Evolutionary conservation across 441 rosid species (phyloP).

Genomic region (Corymbia citriodora): DNA sequence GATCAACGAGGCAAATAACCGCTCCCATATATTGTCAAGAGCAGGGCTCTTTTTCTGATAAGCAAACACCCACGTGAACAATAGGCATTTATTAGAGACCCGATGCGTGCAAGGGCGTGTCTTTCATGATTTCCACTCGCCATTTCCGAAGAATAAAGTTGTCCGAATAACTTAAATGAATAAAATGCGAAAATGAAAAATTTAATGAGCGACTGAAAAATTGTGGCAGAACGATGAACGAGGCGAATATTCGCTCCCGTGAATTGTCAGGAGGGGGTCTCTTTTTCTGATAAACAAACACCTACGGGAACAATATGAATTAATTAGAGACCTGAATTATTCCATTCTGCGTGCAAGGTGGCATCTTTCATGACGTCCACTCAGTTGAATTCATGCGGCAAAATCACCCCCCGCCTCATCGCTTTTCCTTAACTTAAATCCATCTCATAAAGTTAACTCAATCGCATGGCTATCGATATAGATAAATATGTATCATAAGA

Average conservation of each 20-base stretch:
- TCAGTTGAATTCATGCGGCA: neutral
- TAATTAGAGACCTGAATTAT: neutral
- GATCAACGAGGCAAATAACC: rapidly evolving
- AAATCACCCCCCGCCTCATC: neutral
- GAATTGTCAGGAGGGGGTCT: neutral
- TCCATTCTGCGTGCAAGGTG: neutral
- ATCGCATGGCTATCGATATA: neutral
- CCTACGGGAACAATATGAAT: neutral
- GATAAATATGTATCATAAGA: neutral
- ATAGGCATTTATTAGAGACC: neutral
- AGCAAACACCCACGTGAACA: neutral
- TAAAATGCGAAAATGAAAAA: neutral
- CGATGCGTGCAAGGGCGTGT: neutral
- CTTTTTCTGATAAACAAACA: neutral
- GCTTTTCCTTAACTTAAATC: neutral
- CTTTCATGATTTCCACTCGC: neutral
- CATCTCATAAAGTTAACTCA: neutral
- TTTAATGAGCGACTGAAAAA: neutral
- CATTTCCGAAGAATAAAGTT: neutral
- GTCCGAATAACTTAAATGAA: neutral
- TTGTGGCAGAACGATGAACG: neutral
- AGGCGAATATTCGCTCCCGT: neutral
- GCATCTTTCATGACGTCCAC: neutral
- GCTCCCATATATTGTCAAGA: neutral
- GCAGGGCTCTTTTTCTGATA: neutral